Conservation (phyloP, 345 rosid genomes). For the Theobroma cacao region DNA sequence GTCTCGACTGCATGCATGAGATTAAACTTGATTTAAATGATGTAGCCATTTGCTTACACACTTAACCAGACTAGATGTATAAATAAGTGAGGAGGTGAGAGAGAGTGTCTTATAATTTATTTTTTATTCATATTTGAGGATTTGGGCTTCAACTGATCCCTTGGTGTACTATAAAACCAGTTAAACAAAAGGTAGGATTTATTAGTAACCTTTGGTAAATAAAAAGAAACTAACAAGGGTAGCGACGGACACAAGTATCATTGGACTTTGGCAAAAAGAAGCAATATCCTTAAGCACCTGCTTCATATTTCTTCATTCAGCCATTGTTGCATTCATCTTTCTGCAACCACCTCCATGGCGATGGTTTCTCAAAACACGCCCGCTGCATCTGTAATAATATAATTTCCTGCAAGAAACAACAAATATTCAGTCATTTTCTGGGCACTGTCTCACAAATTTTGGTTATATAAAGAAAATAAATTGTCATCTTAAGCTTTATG, state of each 20-base stretch:
- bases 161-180: too few relatives aligned
- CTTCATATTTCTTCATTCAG: neutral
- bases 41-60: neutral
- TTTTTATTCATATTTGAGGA: too few relatives aligned
- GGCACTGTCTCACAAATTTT: neutral
- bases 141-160: too few relatives aligned
- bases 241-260: neutral
- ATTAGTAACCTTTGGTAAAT: neutral
- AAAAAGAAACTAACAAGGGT: neutral
- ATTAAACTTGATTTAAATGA: neutral
- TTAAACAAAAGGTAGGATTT: too few relatives aligned
- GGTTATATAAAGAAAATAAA: neutral
- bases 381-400: neutral
- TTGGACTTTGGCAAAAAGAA: neutral
- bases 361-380: neutral
- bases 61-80: neutral
- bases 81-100: neutral
- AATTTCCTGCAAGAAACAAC: neutral
- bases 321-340: neutral
- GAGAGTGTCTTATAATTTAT: too few relatives aligned
- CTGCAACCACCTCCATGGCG: neutral
- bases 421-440: neutral
- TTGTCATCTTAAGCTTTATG: neutral
- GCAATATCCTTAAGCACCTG: neutral
- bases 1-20: neutral